Evolutionary conservation across 2,329 filamentous ascomycete species (phyloP), one percentile per base, ranked within the genome.

Genomic region (Hypoxylon sp.): DNA sequence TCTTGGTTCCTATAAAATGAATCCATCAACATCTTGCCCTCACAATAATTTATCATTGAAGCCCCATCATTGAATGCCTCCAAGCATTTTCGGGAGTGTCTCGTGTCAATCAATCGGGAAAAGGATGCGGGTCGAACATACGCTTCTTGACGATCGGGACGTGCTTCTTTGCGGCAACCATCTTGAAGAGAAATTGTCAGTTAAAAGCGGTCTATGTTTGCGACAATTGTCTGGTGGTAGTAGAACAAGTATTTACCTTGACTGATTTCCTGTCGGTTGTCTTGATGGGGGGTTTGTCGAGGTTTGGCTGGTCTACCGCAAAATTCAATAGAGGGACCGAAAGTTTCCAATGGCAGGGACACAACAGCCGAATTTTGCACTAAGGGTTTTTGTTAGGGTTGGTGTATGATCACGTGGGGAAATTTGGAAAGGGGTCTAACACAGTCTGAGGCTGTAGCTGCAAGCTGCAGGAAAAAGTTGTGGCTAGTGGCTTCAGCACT

Each of bases 61-160:
- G 11, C 12, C 27, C 29, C 29, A 46, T 55, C 27, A 25, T 60
- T 41, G 23, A 41, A 6, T 12, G 2, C 25, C 12, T 54, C 41
- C 23, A 46, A 45, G 23, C 23, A 37, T 60, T 30, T 37, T 37
- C 59, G 7, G 21, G 6, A 11, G 21, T 46, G 47, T 11, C 5
- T 66, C 60, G 62, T 57, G 53, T 27, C 25, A 6, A 27, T 39
- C 39, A 54, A 61, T 63, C 58, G 63, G 54, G 45, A 59, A 37
- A 27, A 39, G 56, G 61, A 55, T 52, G 41, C 61, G 59, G 65
- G 72, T 73, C 65, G 75, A 79, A 94, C 93, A 81, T 95, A 97
- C 94, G 94, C 94, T 99, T 99, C 93, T 99, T 99, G 82, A 99
- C 93, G 89, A 99, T 99, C 81, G 94, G 91, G 82, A 98, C 90